These are phyloP conservation scores for Trichoderma endophyticum DNA, from an alignment of 2,329 filamentous ascomycete species.

Conservation along the genomic window DNA sequence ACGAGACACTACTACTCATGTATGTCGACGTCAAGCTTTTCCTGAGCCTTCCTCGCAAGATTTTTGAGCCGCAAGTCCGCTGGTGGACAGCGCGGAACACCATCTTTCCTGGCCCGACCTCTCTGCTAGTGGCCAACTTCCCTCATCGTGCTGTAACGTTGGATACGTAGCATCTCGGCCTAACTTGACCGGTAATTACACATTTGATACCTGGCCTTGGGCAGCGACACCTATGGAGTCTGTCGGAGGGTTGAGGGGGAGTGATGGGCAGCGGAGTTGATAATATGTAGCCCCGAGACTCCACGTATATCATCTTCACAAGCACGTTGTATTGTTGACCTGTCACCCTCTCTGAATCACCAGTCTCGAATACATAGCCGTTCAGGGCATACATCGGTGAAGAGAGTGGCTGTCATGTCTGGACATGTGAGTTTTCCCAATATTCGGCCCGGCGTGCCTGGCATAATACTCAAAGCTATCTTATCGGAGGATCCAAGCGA, in stretches of 20 bases:
- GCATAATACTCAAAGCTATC: neutral
- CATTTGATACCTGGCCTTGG: conserved; percentile 22
- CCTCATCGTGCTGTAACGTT: neutral
- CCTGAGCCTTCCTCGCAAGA: neutral
- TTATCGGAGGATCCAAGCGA: neutral
- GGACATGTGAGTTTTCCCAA: neutral
- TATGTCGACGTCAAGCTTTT: conserved; percentile 19
- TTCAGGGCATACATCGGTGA: neutral
- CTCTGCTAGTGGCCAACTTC: neutral
- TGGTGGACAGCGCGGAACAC: neutral
- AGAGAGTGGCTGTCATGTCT: neutral
- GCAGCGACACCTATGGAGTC: conserved; percentile 25
- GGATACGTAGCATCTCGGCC: conserved; percentile 25
- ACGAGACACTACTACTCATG: conserved; percentile 19
- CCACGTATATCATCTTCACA: neutral
- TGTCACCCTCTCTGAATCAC: neutral
- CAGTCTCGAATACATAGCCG: neutral
- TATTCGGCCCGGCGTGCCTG: neutral
- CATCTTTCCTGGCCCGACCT: neutral
- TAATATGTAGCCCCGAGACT: conserved; percentile 13
- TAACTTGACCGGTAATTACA: conserved; percentile 22
- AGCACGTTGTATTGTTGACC: neutral
- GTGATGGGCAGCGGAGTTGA: neutral
- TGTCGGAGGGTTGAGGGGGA: neutral
- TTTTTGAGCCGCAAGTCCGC: conserved; percentile 11